A percentile compares a stretch with the other conserved stretches of the same genome.
These are phyloP conservation scores for Termitomyces sp. DNA, from an alignment of 768 basidiomycete genomes.

Conservation along the genomic window DNA sequence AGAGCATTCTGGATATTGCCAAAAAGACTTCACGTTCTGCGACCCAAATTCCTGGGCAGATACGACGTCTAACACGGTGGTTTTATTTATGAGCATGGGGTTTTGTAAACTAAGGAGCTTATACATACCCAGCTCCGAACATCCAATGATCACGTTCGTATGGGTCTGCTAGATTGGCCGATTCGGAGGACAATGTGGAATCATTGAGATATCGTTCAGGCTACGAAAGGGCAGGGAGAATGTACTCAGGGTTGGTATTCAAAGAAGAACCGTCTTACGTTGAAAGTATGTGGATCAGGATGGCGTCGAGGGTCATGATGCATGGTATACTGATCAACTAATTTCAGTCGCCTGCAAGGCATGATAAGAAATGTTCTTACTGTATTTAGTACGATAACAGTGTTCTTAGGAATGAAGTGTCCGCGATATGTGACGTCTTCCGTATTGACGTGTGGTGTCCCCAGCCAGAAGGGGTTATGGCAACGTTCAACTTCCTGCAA, in stretches of 20 bases:
- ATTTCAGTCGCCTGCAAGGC: conserved; percentile 12
- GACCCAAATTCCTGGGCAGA: conserved; percentile 40
- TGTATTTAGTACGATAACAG: conserved; percentile 34
- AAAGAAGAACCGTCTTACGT: conserved; percentile 14
- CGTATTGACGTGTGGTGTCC: conserved; percentile 32
- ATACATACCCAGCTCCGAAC: conserved; percentile 40
- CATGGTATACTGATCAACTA: conserved; percentile 27
- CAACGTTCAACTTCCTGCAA: conserved; percentile 31
- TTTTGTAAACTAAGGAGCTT: conserved; percentile 2
- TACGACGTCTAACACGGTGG: conserved; percentile 22
- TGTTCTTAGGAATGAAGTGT: conserved; percentile 34
- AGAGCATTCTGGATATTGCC: conserved; percentile 40
- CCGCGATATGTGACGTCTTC: conserved; percentile 37
- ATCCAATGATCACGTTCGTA: conserved; percentile 46
- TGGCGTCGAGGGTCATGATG: conserved; percentile 32
- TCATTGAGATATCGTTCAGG: conserved; percentile 44
- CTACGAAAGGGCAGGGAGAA: conserved; percentile 12
- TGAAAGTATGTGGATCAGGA: conserved; percentile 32
- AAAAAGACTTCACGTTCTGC: conserved; percentile 43
- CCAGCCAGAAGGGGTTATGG: conserved; percentile 34
- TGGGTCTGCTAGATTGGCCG: conserved; percentile 35
- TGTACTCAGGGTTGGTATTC: not conserved
- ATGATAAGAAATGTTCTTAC: conserved; percentile 14
- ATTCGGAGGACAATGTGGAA: conserved; percentile 31
- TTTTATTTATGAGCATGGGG: not conserved